Percentiles rank a stretch among this genome's conserved stretches.
phyloP scores from a whole-genome alignment of 345 rosid species.

The Reutealis trisperma region DNA sequence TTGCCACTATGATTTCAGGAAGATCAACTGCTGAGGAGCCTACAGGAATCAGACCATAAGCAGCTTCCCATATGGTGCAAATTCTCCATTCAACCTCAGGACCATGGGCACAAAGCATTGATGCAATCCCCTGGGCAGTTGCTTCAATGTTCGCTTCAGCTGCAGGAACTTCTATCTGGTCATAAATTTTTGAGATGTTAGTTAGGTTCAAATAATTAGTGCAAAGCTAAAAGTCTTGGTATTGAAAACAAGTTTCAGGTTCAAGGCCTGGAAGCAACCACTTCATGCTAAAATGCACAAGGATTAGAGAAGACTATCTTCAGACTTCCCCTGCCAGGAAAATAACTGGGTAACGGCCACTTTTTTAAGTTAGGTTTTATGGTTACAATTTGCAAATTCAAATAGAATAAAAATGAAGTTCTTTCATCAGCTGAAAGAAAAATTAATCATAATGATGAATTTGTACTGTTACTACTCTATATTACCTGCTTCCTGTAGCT shows the following conservation, averaged over 20 bases:
- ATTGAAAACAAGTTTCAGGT: neutral
- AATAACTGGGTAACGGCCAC: neutral
- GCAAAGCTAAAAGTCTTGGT: neutral
- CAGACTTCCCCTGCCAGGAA: conserved; percentile 8
- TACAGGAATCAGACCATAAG: conserved; percentile 90
- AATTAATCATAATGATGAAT: neutral
- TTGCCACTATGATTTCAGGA: conserved; percentile 90
- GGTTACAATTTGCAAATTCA: neutral
- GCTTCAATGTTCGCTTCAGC: conserved; percentile 99
- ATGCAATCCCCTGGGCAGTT: conserved; percentile 98
- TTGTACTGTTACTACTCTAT: conserved; percentile 5
- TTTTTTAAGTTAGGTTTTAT: neutral
- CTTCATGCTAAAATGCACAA: neutral
- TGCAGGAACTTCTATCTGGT: conserved; percentile 91
- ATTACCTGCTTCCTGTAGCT: conserved; percentile 82
- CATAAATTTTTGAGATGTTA: conserved; percentile 26
- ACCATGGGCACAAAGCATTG: conserved; percentile 99
- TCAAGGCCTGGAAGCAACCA: neutral
- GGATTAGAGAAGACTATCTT: neutral
- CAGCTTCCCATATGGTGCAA: conserved; percentile 99
- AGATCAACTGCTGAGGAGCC: conserved; percentile 97
- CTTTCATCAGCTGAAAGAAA: conserved; percentile 7
- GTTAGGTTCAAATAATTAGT: conserved; percentile 20
- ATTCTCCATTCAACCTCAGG: conserved; percentile 99
- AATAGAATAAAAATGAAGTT: neutral